Evolutionary conservation across 139 green algal species (phyloP).

Genomic region (Chlamydomonas sp.): DNA sequence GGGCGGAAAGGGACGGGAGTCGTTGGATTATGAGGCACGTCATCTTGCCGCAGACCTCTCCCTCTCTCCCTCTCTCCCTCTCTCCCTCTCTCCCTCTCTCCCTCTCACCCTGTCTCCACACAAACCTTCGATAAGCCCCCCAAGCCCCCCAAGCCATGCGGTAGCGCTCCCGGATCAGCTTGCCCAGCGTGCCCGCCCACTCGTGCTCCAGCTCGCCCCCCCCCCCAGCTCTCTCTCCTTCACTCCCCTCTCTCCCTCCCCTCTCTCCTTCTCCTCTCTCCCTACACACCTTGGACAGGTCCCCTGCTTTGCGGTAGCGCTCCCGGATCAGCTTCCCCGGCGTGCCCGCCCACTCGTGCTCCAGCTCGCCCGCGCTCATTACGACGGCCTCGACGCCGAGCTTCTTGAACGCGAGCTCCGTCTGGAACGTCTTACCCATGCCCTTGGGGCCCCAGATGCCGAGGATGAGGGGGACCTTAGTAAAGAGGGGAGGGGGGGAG

Average conservation of each 20-base stretch:
- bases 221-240: too few species aligned
- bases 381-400: conserved; percentile 74
- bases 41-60: too few species aligned
- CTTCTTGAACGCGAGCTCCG: conserved; percentile 85
- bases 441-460: conserved; percentile 64
- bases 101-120: too few species aligned
- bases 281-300: conserved; percentile 14
- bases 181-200: conserved; percentile 48
- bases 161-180: conserved; percentile 78
- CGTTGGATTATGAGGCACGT: too few species aligned
- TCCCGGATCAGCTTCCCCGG: conserved; percentile 65
- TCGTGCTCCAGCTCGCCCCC: conserved; percentile 79
- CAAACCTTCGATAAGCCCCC: too few species aligned
- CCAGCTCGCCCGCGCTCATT: conserved; percentile 79
- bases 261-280: too few species aligned
- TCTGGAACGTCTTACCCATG: conserved; percentile 80
- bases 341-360: conserved; percentile 61
- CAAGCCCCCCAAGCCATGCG: too few species aligned
- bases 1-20: too few species aligned
- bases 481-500: conserved; percentile 4
- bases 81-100: too few species aligned
- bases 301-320: conserved; percentile 50
- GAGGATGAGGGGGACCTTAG: conserved; percentile 58
- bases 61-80: too few species aligned
- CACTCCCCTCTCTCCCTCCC: too few species aligned